Evolutionary conservation across 2,329 filamentous ascomycete species (phyloP).

Genomic region (Lachnellula arida): DNA sequence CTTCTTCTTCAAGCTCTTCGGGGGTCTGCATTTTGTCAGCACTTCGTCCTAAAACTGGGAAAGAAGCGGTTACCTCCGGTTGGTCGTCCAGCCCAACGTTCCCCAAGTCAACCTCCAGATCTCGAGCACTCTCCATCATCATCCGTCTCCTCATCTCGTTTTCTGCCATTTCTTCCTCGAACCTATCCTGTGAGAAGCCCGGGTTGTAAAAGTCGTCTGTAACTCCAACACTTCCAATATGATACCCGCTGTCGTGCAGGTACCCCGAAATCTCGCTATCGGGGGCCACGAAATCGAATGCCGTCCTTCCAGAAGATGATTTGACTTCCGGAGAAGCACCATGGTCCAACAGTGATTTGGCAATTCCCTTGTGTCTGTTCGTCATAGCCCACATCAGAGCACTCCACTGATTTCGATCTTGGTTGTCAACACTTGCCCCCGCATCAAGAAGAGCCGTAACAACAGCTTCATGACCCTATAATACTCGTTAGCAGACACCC

Average conservation of each 20-base stretch:
- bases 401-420: constrained; percentile 96
- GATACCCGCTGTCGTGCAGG: constrained; percentile 89
- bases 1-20: constrained; percentile 82
- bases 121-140: constrained; percentile 99
- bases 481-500: constrained; percentile 12
- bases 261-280: constrained; percentile 97
- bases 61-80: constrained; percentile 62
- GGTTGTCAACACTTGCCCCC: constrained; percentile 83
- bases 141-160: constrained; percentile 92
- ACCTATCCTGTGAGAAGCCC: constrained; percentile 86
- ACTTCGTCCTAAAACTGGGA: constrained; percentile 18
- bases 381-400: constrained; percentile 99
- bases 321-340: constrained; percentile 95
- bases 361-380: constrained; percentile 92
- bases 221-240: constrained; percentile 73
- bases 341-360: constrained; percentile 86
- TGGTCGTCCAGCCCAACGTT: constrained; percentile 95
- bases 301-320: constrained; percentile 87
- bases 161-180: constrained; percentile 96
- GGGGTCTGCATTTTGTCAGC: constrained; percentile 45
- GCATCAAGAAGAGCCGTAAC: constrained; percentile 79
- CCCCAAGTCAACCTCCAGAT: constrained; percentile 91
- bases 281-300: constrained; percentile 91
- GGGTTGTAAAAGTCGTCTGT: constrained; percentile 91
- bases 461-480: constrained; percentile 79